Conservation (phyloP, 352 stramenopile species). For the Globisporangium nagaii region DNA sequence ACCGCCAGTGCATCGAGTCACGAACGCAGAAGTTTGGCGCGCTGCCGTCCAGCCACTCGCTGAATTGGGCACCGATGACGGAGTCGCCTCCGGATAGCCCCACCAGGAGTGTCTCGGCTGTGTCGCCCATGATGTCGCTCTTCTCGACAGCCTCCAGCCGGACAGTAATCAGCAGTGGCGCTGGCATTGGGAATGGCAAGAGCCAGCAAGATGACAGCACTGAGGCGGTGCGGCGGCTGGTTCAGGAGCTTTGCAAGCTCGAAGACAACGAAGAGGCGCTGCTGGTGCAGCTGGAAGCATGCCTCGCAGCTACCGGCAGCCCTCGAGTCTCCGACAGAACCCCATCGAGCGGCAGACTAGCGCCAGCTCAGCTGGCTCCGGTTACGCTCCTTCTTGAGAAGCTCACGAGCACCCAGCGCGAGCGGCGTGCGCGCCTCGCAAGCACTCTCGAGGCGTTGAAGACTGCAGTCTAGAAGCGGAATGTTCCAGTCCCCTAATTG, state of each 20-base stretch:
- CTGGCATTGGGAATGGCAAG: not conserved
- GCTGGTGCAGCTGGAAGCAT: not conserved
- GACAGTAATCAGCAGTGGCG: not conserved
- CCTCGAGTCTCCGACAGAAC: not conserved
- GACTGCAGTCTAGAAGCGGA: too few relatives aligned
- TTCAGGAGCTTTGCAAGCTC: constrained; percentile 4
- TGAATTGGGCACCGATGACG: constrained; percentile 1
- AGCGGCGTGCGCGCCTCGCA: not conserved
- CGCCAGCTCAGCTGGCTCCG: too few relatives aligned
- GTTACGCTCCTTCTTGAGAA: not conserved
- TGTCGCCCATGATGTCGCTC: not conserved
- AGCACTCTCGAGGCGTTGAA: not conserved
- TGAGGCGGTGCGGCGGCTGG: not conserved
- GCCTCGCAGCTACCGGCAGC: not conserved
- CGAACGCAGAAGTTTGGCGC: not conserved
- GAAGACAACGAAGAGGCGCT: constrained; percentile 6
- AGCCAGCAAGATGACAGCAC: not conserved
- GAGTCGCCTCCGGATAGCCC: not conserved
- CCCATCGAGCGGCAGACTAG: not conserved
- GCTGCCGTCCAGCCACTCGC: not conserved
- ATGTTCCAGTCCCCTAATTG: too few relatives aligned
- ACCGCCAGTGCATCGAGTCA: not conserved
- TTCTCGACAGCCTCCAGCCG: not conserved
- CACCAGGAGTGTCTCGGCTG: not conserved
- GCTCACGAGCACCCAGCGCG: not conserved